phyloP scores from a whole-genome alignment of 1,139 yeast genomes.

The Yamadazyma atmosphaerica region DNA sequence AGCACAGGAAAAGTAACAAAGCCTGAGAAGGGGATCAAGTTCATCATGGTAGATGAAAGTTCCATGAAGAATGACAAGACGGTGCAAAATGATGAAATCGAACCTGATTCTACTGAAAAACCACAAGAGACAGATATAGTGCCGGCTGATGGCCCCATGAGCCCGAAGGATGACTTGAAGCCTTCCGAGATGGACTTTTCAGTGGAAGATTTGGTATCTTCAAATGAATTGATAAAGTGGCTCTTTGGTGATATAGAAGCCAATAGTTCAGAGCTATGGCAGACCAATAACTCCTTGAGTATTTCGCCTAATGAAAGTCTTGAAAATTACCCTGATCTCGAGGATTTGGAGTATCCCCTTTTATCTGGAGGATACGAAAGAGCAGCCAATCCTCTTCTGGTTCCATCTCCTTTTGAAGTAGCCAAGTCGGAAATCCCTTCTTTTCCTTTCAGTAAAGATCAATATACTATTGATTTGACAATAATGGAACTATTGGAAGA shows the following conservation, averaged over 20 bases:
- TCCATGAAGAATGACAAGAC: conserved; percentile 1
- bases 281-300: conserved; percentile 2
- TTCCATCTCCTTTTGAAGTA: background rate
- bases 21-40: conserved; percentile 7
- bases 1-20: conserved; percentile 2
- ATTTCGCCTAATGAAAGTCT: conserved; percentile 15
- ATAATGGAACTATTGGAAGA: conserved; percentile 11
- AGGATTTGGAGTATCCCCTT: conserved; percentile 14
- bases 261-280: conserved; percentile 7
- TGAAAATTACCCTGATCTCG: conserved; percentile 13
- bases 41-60: conserved; percentile 6
- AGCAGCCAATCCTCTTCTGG: background rate
- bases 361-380: background rate
- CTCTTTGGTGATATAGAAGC: conserved; percentile 16
- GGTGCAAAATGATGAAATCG: background rate
- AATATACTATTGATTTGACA: conserved; percentile 6
- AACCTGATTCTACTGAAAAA: background rate
- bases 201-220: conserved; percentile 15
- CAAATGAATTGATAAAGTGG: conserved; percentile 18
- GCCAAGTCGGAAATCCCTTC: conserved; percentile 3
- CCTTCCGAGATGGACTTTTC: conserved; percentile 6
- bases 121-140: background rate
- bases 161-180: too few relatives aligned
- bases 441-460: conserved; percentile 15
- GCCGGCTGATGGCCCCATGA: background rate